Conservation (phyloP, 2,329 filamentous ascomycete genomes). For the Leptographium flavum region DNA sequence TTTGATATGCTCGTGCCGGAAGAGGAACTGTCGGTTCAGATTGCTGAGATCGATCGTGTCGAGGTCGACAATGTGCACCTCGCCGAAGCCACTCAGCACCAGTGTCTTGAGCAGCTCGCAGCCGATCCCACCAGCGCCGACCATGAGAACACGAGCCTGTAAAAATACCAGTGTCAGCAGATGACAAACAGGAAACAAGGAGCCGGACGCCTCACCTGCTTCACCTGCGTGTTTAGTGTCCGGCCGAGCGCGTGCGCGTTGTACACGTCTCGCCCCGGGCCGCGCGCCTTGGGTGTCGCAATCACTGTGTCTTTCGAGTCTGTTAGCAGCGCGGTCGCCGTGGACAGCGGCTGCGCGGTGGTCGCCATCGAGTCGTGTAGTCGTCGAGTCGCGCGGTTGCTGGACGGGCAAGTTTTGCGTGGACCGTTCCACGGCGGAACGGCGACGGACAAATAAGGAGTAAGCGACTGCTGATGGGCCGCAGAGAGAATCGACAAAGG, state of each 20-base stretch:
- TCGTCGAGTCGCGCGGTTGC: neutral
- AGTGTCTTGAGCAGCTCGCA: conserved; percentile 97
- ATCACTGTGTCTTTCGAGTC: neutral
- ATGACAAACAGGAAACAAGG: conserved; percentile 13
- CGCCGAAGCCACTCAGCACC: conserved; percentile 78
- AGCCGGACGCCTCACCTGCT: conserved; percentile 39
- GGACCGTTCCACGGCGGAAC: too few species aligned
- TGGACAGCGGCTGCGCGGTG: neutral
- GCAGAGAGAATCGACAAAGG: too few species aligned
- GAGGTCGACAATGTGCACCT: conserved; percentile 89
- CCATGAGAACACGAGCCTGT: conserved; percentile 79
- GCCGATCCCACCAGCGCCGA: conserved; percentile 92
- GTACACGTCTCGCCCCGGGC: conserved; percentile 32
- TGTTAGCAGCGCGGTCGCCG: neutral
- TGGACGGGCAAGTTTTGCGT: too few species aligned
- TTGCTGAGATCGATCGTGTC: conserved; percentile 98
- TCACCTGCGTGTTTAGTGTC: conserved; percentile 48
- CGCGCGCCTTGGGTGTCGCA: conserved; percentile 2
- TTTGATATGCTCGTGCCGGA: conserved; percentile 93
- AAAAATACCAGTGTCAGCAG: conserved; percentile 14
- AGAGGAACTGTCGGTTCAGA: conserved; percentile 93
- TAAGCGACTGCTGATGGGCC: too few species aligned
- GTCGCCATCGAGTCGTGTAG: neutral
- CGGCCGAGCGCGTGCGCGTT: conserved; percentile 54
- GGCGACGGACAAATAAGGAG: too few species aligned